A percentile compares a stretch with the other conserved stretches of the same genome.
Evolutionary conservation across 495 filamentous ascomycete species (phyloP).

Genomic region (Platismatia glauca): DNA sequence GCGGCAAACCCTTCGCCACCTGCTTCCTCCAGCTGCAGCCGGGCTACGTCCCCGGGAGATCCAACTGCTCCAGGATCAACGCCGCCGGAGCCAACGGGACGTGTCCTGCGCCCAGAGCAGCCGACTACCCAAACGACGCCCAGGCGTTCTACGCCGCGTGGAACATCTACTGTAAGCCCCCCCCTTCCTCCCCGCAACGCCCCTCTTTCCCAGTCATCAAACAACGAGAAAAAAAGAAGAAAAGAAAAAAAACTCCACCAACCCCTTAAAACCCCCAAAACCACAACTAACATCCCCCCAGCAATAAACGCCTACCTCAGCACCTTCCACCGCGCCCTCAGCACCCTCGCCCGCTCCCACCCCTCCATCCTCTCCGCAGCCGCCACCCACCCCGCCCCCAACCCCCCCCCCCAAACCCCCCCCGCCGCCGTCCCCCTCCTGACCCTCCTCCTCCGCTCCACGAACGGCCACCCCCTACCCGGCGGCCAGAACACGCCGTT

Average conservation of each 20-base stretch:
- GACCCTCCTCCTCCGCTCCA: neutral
- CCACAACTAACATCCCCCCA: neutral
- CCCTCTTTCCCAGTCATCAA: neutral
- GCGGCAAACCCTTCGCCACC: neutral
- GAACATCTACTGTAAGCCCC: neutral
- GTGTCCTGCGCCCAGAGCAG: neutral
- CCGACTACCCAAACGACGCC: neutral
- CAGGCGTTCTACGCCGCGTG: neutral
- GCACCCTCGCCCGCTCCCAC: neutral
- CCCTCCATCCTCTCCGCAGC: neutral
- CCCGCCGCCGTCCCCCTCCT: neutral
- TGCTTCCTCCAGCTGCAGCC: neutral
- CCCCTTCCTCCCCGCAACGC: neutral
- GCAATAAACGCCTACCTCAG: neutral
- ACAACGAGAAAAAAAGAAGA: neutral
- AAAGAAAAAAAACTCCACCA: neutral
- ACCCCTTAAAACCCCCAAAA: no score
- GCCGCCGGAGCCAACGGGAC: neutral
- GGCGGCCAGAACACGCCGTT: neutral
- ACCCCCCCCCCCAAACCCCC: neutral
- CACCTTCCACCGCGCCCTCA: neutral
- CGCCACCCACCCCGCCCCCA: neutral
- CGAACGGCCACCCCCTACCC: neutral
- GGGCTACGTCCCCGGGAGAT: neutral
- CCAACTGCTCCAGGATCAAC: neutral